phyloP scores from a whole-genome alignment of 306 rosid species.

The Vigna trinervia region DNA sequence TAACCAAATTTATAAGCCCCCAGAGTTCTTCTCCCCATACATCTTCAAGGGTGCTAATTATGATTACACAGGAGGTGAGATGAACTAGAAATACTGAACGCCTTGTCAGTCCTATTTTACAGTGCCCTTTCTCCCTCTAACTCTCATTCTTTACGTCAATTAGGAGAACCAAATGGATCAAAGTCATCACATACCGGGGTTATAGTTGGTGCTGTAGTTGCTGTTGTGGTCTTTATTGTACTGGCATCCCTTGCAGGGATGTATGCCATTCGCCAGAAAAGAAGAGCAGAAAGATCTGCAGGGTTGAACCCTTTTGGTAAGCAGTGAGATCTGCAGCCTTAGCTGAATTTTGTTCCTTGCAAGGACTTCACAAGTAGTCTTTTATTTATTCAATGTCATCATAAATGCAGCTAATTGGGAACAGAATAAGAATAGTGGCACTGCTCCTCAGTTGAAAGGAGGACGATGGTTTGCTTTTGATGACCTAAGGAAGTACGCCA shows the following conservation, averaged over 20 bases:
- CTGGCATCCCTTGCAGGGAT: conserved; percentile 61
- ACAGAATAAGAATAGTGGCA: conserved; percentile 52
- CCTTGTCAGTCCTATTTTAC: conserved; percentile 21
- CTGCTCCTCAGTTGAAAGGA: conserved; percentile 70
- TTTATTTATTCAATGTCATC: conserved; percentile 36
- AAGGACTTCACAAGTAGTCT: conserved; percentile 17
- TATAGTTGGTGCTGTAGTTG: conserved; percentile 69
- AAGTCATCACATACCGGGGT: conserved; percentile 46
- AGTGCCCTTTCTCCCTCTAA: conserved; percentile 39
- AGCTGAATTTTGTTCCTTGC: conserved; percentile 31
- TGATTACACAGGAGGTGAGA: conserved; percentile 49
- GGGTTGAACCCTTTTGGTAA: conserved; percentile 61
- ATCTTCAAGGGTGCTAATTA: conserved; percentile 43
- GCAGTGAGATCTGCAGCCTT: conserved; percentile 30
- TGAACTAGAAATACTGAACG: conserved; percentile 25
- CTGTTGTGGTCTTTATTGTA: conserved; percentile 59
- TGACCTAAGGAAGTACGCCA: conserved; percentile 67
- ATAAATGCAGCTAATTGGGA: conserved; percentile 62
- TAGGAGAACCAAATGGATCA: conserved; percentile 37
- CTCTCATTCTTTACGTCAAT: not conserved
- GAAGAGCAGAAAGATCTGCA: conserved; percentile 52
- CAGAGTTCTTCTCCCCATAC: conserved; percentile 64
- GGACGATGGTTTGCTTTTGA: conserved; percentile 75
- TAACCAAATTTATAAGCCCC: conserved; percentile 60
- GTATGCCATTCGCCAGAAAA: conserved; percentile 65